Evolutionary conservation across 2,329 filamentous ascomycete genomes (phyloP).

Genomic region (Stemphylium vesicarium): DNA sequence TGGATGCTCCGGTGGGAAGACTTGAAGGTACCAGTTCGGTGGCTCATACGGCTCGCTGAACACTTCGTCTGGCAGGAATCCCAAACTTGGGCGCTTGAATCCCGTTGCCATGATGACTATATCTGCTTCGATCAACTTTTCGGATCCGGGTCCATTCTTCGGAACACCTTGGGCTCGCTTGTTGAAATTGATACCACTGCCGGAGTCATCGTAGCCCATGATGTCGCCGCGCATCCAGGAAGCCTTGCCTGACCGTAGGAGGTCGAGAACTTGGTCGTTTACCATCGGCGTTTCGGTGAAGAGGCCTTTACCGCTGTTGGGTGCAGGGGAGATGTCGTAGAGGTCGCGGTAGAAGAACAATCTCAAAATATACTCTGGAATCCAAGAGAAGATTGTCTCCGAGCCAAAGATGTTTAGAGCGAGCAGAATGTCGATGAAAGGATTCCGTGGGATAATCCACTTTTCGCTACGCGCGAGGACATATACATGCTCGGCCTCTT

Average conservation of each 20-base stretch:
- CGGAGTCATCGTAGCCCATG: conserved; percentile 66
- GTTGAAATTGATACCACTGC: conserved; percentile 73
- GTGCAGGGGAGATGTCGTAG: conserved; percentile 70
- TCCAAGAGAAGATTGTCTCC: conserved; percentile 76
- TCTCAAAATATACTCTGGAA: conserved; percentile 76
- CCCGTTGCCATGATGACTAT: conserved; percentile 85
- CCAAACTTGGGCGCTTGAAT: conserved; percentile 74
- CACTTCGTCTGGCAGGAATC: conserved; percentile 74
- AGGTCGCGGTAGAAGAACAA: conserved; percentile 86
- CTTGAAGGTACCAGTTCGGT: conserved; percentile 88
- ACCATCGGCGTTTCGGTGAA: conserved; percentile 89
- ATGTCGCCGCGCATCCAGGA: conserved; percentile 86
- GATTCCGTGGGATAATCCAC: conserved; percentile 85
- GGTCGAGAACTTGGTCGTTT: conserved; percentile 79
- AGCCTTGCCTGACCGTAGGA: conserved; percentile 73
- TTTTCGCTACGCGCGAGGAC: conserved; percentile 81
- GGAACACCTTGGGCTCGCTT: conserved; percentile 74
- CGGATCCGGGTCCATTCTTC: conserved; percentile 73
- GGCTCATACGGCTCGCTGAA: conserved; percentile 77
- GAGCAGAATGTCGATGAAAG: conserved; percentile 74
- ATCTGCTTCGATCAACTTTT: conserved; percentile 72
- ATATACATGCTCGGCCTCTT: conserved; percentile 70
- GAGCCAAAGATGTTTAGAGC: conserved; percentile 80
- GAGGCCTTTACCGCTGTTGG: conserved; percentile 65
- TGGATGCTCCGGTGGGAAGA: conserved; percentile 77